Base-by-base conservation (phyloP, 768 basidiomycete genomes). In the Trametes meyenii region DNA sequence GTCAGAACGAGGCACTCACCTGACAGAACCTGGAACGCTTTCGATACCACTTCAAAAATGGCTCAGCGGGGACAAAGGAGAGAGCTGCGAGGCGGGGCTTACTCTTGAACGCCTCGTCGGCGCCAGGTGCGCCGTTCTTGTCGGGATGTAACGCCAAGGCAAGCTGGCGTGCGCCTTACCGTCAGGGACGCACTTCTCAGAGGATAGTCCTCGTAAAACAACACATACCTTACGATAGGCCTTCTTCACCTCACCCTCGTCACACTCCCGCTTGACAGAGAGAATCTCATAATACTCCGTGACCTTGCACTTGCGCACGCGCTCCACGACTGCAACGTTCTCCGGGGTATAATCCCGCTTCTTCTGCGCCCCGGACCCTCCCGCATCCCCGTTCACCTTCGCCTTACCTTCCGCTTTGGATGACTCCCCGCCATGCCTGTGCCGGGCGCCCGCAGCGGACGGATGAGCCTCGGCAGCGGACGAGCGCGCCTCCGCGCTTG, bases 61-160 rank as follows among this genome's bases (percentile, higher is more conserved):
- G 3, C 13, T 59, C 38, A 58, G 57, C 60, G 58, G 61, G 23
- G 59, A 62, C 50, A 24, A 61, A 24, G 5, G 44, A 52, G 42
- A 52, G 43, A 38, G 24, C 19, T 13, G 19, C 7, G n/a, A 29
- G 35, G n/a, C 1, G 26, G 60, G 42, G 82, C 88, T 55, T 69
- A 98, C 96, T 80, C 79, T 98, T 98, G 78, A 98, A 98, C 2
- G 96, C 96, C 72, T 98, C 96, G 62, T 98, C 96, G 16, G 96
- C 96, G 42, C 94, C 92, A n/a, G 96, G 96, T 19, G 96, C 96
- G 6, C 94, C 94, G 69, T 96, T 97, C 79, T 90, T 96, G 73
- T 96, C 93, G 3, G 93, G 93, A 75, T 96, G 93, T 49, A 95
- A 75, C 54, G 91, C 90, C 60, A 97, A 79, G 40, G 95, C 95